Evolutionary conservation across 345 rosid genomes (phyloP), one percentile per base, ranked within the genome.

Genomic region (Acer campestre): DNA sequence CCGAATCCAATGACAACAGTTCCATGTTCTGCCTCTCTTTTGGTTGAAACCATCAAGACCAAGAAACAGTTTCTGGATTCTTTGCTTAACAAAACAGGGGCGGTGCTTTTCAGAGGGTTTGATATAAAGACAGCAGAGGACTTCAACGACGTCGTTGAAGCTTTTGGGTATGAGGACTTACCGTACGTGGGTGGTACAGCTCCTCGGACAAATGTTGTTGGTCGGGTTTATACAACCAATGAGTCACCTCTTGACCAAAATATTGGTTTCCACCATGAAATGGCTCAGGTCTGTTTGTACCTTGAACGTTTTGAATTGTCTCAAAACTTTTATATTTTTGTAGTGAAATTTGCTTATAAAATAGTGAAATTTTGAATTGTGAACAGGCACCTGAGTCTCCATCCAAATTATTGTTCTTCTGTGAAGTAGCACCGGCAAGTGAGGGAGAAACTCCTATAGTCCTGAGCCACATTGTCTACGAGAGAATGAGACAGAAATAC

Each of bases 381-480:
- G 11, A 74, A 20, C 87, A 93, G 99, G 93, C 91, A 12, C 93
- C 94, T 29, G 94, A 93, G 85, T 91, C 90, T 73, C 98, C 97
- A 51, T 87, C 98, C 14, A 95, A 93, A 46, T 70, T 93, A 84
- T 93, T 95, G 82, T 95, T 95, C 81, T 95, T 88, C 66, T 92
- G 99, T 66, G 99, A 95, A 82, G 82, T 91, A 31, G 98, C 93
- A 77, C 96, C 98, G 0, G 82, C 73, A 17, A 90, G 80, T 80
- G 98, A 94, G 23, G 98, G 99, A 71, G 98, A 93, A 78, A 95
- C 99, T 25, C 98, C 98, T 3, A 78, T 95, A 62, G 98, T 92
- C 67, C 87, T 93, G 22, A 93, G 99, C 82, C 96, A 92, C 75
- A 61, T 95, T 44, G 86, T 95, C 11, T 93, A 92, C 16, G 89